A percentile compares a stretch with the other conserved stretches of the same genome.
These are phyloP conservation scores for Berkeleyomyces rouxiae DNA, from an alignment of 2,329 filamentous ascomycete genomes.

Conservation along the genomic window DNA sequence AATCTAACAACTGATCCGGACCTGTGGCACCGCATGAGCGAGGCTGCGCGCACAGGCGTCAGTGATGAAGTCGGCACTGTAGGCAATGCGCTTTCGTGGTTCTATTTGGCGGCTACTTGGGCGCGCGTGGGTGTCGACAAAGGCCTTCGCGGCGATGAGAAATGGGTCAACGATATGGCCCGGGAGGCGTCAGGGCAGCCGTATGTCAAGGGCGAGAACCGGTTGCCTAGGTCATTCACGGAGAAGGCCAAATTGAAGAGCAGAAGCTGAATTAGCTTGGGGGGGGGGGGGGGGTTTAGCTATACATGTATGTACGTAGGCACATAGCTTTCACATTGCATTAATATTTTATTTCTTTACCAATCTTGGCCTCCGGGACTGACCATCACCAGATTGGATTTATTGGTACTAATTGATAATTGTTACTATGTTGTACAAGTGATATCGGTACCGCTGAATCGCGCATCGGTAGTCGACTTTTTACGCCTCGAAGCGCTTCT, in stretches of 20 bases:
- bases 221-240: constrained; percentile 35
- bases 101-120: constrained; percentile 57
- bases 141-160: constrained; percentile 39
- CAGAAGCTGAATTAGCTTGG: constrained; percentile 11
- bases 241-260: constrained; percentile 14
- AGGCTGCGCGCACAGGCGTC: constrained; percentile 47
- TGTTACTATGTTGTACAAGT: not conserved
- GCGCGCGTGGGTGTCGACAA: constrained; percentile 33
- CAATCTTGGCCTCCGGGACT: too few species aligned
- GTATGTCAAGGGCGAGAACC: constrained; percentile 43
- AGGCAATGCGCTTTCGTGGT: constrained; percentile 60
- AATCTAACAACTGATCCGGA: constrained; percentile 48
- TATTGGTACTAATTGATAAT: not conserved
- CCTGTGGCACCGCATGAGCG: constrained; percentile 49
- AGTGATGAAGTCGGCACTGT: constrained; percentile 72
- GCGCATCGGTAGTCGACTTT: not conserved
- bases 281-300: too few species aligned
- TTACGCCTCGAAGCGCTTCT: constrained; percentile 51
- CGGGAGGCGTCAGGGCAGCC: constrained; percentile 44
- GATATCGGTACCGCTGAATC: not conserved
- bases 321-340: not conserved
- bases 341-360: not conserved
- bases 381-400: not conserved
- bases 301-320: not conserved
- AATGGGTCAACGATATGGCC: constrained; percentile 62